Percentiles rank a stretch among this genome's conserved stretches.
phyloP scores from a whole-genome alignment of 192 early-diverging fungal genomes.

The Dimargaris cristalligena region DNA sequence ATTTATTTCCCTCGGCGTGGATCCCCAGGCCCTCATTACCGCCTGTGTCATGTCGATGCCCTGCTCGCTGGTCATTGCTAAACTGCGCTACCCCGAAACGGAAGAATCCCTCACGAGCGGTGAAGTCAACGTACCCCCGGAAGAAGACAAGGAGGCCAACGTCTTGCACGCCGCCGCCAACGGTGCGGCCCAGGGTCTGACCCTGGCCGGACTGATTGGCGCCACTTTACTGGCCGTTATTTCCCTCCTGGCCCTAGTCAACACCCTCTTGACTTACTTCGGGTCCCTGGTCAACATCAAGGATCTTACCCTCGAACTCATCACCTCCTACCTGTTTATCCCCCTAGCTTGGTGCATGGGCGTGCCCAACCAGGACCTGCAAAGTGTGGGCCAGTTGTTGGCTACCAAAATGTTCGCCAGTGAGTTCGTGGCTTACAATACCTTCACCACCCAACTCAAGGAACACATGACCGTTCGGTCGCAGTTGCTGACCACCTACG shows the following conservation, averaged over 20 bases:
- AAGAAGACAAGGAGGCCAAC: constrained; percentile 44
- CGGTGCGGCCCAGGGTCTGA: constrained; percentile 66
- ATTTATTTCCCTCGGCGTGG: constrained; percentile 54
- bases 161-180: constrained; percentile 66
- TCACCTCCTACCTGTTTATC: constrained; percentile 64
- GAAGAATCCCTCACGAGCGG: constrained; percentile 64
- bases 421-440: constrained; percentile 71
- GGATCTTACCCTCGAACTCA: constrained; percentile 41
- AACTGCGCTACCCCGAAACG: constrained; percentile 71
- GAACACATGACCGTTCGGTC: constrained; percentile 29
- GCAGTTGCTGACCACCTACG: constrained; percentile 42
- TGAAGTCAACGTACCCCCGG: constrained; percentile 36
- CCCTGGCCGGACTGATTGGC: constrained; percentile 52
- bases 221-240: constrained; percentile 63
- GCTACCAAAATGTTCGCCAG: constrained; percentile 67
- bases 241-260: constrained; percentile 44
- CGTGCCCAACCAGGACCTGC: constrained; percentile 32
- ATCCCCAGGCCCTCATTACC: constrained; percentile 49
- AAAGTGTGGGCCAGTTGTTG: constrained; percentile 42
- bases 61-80: constrained; percentile 63
- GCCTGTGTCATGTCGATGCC: constrained; percentile 87
- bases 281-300: constrained; percentile 42
- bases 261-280: constrained; percentile 55
- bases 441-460: constrained; percentile 16
- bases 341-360: constrained; percentile 58